Percentiles rank a stretch among this genome's conserved stretches.
phyloP scores from a whole-genome alignment of 225 moss, liverwort and hornwort genomes.

The Lunularia cruciata region DNA sequence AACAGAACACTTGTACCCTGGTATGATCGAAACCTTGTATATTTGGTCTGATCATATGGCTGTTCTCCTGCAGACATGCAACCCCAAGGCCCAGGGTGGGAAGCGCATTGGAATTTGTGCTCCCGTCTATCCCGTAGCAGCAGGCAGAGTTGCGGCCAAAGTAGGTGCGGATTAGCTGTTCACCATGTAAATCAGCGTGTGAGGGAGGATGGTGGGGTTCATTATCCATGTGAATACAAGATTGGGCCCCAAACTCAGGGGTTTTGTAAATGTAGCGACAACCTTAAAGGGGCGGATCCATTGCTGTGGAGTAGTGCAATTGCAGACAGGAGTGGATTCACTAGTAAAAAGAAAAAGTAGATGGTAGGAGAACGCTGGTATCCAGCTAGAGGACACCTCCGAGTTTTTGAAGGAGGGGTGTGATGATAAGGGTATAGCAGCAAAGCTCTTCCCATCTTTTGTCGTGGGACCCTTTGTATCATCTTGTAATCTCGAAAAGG shows the following conservation, averaged over 20 bases:
- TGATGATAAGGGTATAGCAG: constrained; percentile 33
- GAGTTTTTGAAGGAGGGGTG: constrained; percentile 33
- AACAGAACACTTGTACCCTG: too few relatives aligned
- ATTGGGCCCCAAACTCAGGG: constrained; percentile 32
- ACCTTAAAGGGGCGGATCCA: constrained; percentile 4
- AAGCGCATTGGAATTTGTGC: constrained; percentile 28
- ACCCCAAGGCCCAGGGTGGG: constrained; percentile 11
- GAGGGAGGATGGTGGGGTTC: constrained; percentile 7
- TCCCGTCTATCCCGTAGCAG: constrained; percentile 19
- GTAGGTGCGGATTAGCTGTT: constrained; percentile 24
- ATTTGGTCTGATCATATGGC: neutral
- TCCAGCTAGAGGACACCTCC: constrained; percentile 29
- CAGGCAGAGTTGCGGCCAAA: constrained; percentile 24
- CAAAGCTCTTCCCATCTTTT: constrained; percentile 28
- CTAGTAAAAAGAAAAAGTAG: constrained; percentile 17
- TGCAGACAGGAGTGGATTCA: constrained; percentile 6
- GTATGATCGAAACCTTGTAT: too few relatives aligned
- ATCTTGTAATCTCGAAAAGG: constrained; percentile 24
- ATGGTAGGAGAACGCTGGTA: constrained; percentile 31
- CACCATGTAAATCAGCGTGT: constrained; percentile 18
- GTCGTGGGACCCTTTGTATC: constrained; percentile 32
- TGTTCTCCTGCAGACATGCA: constrained; percentile 17
- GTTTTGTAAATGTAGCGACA: constrained; percentile 29
- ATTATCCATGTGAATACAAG: constrained; percentile 24
- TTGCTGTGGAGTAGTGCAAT: constrained; percentile 15